These are phyloP conservation scores for Ambrosia artemisiifolia DNA, from an alignment of 129 eudicot genomes.

Conservation along the genomic window DNA sequence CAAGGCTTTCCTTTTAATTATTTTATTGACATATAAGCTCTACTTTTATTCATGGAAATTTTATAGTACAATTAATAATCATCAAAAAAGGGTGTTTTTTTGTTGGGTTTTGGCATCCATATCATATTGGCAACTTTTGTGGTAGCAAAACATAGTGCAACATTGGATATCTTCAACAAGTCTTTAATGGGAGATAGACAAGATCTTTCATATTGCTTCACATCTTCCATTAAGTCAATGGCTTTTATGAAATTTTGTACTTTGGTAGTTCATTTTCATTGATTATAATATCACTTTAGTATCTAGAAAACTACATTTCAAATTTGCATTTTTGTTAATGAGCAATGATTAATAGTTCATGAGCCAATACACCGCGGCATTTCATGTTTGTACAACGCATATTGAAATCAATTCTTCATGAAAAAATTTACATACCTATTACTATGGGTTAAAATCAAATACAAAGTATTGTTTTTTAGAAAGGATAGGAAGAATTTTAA, in stretches of 20 bases:
- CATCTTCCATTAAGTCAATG: slow-evolving; percentile 31
- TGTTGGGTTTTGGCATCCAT: slow-evolving; percentile 35
- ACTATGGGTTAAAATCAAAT: too few relatives aligned
- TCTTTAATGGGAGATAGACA: slow-evolving; percentile 18
- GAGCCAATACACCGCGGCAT: background rate
- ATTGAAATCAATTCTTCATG: too few relatives aligned
- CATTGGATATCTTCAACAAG: background rate
- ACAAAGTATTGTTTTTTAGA: too few relatives aligned
- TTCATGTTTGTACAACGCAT: too few relatives aligned
- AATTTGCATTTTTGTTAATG: background rate
- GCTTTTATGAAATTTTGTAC: background rate
- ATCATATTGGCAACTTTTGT: slow-evolving; percentile 11
- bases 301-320: background rate
- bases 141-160: slow-evolving; percentile 9
- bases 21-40: slow-evolving; percentile 9
- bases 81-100: slow-evolving; percentile 14
- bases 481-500: too few relatives aligned
- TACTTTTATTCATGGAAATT: slow-evolving; percentile 16
- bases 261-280: background rate
- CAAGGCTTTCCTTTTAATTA: slow-evolving; percentile 17
- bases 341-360: background rate
- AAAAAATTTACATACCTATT: too few relatives aligned
- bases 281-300: background rate
- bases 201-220: slow-evolving; percentile 30
- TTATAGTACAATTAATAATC: slow-evolving; percentile 19